Evolutionary conservation across 495 filamentous ascomycete genomes (phyloP).

Genomic region (Penicillium longicatenatum): DNA sequence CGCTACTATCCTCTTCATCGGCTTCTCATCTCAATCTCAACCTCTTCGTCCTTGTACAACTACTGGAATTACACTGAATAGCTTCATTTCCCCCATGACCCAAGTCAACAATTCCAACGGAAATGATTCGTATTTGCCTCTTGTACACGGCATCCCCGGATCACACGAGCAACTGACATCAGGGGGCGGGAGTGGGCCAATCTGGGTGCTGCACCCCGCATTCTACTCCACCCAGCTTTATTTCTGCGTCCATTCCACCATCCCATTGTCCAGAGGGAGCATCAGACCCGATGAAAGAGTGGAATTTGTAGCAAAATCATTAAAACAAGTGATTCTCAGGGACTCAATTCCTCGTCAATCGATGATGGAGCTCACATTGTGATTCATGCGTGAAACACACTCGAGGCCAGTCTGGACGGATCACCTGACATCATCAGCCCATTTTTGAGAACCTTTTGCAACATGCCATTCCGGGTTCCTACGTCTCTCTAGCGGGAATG

Average conservation of each 20-base stretch:
- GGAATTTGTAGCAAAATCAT: not conserved
- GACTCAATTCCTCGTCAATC: too few species aligned
- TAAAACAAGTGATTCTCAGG: not conserved
- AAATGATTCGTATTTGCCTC: conserved; percentile 3
- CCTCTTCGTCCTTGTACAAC: not conserved
- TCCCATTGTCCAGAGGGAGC: too few species aligned
- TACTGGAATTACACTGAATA: too few species aligned
- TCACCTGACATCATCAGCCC: conserved; percentile 1
- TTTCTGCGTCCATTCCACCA: not conserved
- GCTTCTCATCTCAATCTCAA: not conserved
- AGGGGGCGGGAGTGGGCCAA: conserved; percentile 31
- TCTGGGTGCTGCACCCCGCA: conserved; percentile 45
- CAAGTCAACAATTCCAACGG: not conserved
- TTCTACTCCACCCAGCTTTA: conserved; percentile 33
- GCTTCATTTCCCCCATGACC: not conserved
- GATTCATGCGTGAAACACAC: not conserved
- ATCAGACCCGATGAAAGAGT: too few species aligned
- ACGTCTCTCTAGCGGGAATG: not conserved
- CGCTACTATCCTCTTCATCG: not conserved
- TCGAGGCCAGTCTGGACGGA: not conserved
- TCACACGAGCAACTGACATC: conserved; percentile 43
- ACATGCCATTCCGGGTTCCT: not conserved
- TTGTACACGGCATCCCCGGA: conserved; percentile 25
- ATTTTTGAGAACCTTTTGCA: not conserved
- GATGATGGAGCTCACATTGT: too few species aligned